Evolutionary conservation across 2,329 filamentous ascomycete genomes (phyloP).

Genomic region (Cryphonectria naterciae): DNA sequence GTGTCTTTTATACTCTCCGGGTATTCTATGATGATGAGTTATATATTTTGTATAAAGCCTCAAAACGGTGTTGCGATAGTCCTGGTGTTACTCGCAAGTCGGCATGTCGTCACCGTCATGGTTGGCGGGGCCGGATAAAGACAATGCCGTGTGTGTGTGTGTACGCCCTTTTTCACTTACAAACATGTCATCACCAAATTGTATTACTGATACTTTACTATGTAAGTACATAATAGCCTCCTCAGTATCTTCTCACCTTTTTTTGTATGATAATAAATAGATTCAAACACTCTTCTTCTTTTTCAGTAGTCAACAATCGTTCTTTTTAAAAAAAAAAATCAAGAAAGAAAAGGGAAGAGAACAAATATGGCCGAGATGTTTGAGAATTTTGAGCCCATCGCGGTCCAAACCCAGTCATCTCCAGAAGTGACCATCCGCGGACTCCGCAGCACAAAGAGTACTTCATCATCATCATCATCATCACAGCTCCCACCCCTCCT

Average conservation of each 20-base stretch:
- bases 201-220: not conserved
- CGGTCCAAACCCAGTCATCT: constrained; percentile 42
- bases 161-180: not conserved
- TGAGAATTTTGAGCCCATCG: constrained; percentile 43
- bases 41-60: not conserved
- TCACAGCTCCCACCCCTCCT: constrained; percentile 45
- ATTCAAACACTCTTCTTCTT: not conserved
- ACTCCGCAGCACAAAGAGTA: constrained; percentile 39
- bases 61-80: not conserved
- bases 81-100: not conserved
- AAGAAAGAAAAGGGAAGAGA: not conserved
- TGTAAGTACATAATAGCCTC: not conserved
- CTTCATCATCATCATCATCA: constrained; percentile 18
- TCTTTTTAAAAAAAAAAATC: not conserved
- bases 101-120: not conserved
- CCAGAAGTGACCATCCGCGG: constrained; percentile 50
- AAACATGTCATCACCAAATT: not conserved
- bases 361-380: constrained; percentile 40
- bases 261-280: too few species aligned
- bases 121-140: not conserved
- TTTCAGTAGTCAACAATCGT: too few species aligned
- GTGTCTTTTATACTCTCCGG: not conserved
- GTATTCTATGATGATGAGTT: not conserved
- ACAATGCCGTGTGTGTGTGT: not conserved
- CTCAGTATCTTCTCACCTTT: not conserved